These are phyloP conservation scores for Pleurotus ostreatus DNA, from an alignment of 768 basidiomycete genomes.

Conservation along the genomic window DNA sequence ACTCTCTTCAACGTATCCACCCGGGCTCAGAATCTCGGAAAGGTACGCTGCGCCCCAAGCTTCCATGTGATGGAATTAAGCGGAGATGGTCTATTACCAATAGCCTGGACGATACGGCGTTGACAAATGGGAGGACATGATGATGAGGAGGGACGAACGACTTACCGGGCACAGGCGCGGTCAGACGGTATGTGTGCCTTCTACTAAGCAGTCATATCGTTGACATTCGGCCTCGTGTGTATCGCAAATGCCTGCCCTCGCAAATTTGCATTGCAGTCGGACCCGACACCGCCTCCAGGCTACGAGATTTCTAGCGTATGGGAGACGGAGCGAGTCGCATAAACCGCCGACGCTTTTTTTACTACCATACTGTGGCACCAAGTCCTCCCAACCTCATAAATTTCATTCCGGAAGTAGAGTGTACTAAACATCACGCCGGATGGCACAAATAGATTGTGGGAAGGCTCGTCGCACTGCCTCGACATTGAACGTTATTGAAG, in stretches of 20 bases:
- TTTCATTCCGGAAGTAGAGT: not conserved
- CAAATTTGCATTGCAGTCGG: constrained; percentile 39
- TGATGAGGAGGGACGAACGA: constrained; percentile 89
- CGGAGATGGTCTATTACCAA: not conserved
- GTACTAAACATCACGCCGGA: not conserved
- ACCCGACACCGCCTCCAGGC: constrained; percentile 61
- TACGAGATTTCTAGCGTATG: constrained; percentile 75
- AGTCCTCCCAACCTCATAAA: not conserved
- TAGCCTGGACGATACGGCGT: constrained; percentile 83
- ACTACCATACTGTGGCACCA: not conserved
- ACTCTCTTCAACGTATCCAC: constrained; percentile 80
- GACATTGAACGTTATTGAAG: not conserved
- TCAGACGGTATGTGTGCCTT: constrained; percentile 62
- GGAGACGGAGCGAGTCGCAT: constrained; percentile 56
- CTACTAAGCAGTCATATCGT: not conserved
- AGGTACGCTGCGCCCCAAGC: constrained; percentile 44
- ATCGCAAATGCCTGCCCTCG: not conserved
- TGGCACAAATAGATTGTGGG: not conserved
- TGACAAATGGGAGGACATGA: constrained; percentile 92
- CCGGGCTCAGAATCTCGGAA: constrained; percentile 83
- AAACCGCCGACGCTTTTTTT: not conserved
- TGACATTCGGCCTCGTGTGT: not conserved
- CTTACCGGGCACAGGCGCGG: constrained; percentile 85
- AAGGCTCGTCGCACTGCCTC: not conserved
- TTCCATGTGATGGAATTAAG: not conserved